A percentile compares a stretch with the other conserved stretches of the same genome.
Conservation (phyloP, 2,329 filamentous ascomycete species). For the Ceratocystis lukuohia region DNA sequence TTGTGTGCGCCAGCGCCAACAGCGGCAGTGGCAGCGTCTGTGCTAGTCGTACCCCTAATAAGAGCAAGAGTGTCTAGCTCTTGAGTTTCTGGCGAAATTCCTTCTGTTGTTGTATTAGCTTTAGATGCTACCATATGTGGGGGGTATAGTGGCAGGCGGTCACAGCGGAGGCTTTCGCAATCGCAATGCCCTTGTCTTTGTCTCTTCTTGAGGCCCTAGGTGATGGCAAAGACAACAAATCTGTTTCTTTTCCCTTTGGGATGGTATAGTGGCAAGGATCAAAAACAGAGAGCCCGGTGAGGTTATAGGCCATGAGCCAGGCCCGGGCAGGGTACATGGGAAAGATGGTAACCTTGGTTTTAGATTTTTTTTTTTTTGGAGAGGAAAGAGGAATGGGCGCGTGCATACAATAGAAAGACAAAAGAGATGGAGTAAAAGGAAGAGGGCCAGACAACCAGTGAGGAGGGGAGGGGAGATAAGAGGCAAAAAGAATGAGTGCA, state of each 20-base stretch:
- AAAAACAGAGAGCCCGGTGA: conserved; percentile 8
- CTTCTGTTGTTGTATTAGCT: conserved; percentile 6
- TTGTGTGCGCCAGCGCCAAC: neutral
- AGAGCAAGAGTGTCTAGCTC: neutral
- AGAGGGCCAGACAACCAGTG: neutral
- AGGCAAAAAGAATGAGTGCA: neutral
- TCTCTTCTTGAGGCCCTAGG: conserved; percentile 4
- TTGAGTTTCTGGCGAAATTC: conserved; percentile 9
- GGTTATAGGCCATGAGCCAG: neutral
- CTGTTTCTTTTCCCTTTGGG: conserved; percentile 4
- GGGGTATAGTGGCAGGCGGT: conserved; percentile 2
- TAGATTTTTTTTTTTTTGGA: conserved; percentile 4
- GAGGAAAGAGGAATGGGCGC: neutral
- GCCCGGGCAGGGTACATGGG: conserved; percentile 9
- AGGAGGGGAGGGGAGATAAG: neutral
- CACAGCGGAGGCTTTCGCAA: conserved; percentile 7
- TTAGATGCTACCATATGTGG: neutral
- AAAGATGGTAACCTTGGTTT: neutral
- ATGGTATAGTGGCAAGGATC: conserved; percentile 10
- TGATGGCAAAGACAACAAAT: conserved; percentile 6
- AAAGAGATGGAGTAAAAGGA: neutral
- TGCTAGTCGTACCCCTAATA: conserved; percentile 9
- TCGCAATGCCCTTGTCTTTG: conserved; percentile 1
- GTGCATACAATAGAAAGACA: neutral
- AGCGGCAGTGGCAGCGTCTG: conserved; percentile 11